Base-by-base conservation (phyloP, 176 grass and related monocot genomes). In the Melocanna baccifera region DNA sequence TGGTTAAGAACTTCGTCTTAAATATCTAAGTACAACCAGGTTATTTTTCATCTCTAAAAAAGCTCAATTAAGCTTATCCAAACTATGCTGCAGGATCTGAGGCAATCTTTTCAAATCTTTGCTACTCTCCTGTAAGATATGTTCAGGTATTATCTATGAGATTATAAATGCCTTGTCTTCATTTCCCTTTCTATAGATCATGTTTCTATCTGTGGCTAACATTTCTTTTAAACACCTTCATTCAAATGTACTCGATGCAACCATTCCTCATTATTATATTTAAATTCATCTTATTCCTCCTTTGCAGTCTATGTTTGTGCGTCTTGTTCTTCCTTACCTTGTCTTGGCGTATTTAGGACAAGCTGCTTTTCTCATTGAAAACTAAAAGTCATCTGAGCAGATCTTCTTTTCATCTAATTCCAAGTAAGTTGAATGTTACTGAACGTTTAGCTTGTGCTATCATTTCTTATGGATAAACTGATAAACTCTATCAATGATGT, bases 41-140 rank as follows among this genome's bases (percentile, higher is more conserved):
- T 43, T 82, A 16, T 48, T 51, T 82, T 73, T 22, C 1, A 1
- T 85, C 48, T 14, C 42, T 84, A 19, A 42, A 83, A 56, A 73
- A 62, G 65, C 26, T 42, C 34, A 71, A 1, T 78, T 79, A 48
- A 75, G 6, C 74, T 88, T 69, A 74, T 85, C 39, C 75, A 73
- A n/a, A n/a, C n/a, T n/a, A n/a, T 84, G 68, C 87, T 93, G 67
- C 91, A 99, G 96, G 96, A 58, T 94, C 96, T 11, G 96, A 99
- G 77, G 88, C 96, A n/a, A n/a, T n/a, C n/a, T n/a, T n/a, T n/a
- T n/a, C n/a, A n/a, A 66, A 96, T 99, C 62, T 99, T 99, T 91
- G 93, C 88, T 88, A 94, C 89, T 99, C 92, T 87, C 94, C 96
- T 51, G 84, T 99, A 57, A 88, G 88, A 92, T 96, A 91, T 69